Evolutionary conservation across 371 early-diverging fungal species (phyloP), one percentile per base, ranked within the genome.

Genomic region (Lichtheimia ramosa): DNA sequence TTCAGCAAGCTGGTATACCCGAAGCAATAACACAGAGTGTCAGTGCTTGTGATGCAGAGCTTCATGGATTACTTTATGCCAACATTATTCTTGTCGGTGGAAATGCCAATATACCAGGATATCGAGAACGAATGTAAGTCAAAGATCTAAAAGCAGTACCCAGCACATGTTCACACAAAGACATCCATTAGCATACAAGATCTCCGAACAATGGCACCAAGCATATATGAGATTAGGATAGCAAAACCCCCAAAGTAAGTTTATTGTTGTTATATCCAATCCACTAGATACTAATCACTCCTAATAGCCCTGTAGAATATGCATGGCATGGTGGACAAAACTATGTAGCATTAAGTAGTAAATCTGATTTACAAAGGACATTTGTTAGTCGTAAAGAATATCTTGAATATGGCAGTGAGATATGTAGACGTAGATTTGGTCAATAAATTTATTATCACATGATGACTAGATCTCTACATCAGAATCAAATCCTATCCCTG

Each of bases 1-100:
- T 94, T 61, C 79, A 89, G 23, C 94, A 94, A 65, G 91, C 87
- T 2, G 95, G 95, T 5, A 79, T 94, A 25, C 83, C 91, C 2
- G 90, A 91, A 65, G 85, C 90, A 1, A 89, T 94, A 24, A 70
- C 75, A 4, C 85, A 89, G 51, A 79, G 90, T 8, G 77, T 90
- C 16, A 43, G 59, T 43, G 83, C 83, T 5, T 84, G 82, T 56
- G 77, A 78, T 58, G 52, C 73, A 56, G 90, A 77, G 27, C 68
- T 84, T 34, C 90, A 85, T 40, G 88, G 86, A 1, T 69, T 90
- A 58, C 66, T 93, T 40, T 88, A 86, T 56, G 85, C 85, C 27
- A 93, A 93, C 62, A 84, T 94, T 16, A 62, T 92, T 7, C 65
- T 94, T 13, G 81, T 88, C 3, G 95, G 95, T 24, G 95, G 95